Percentiles rank a stretch among this genome's conserved stretches.
phyloP scores from a whole-genome alignment of 2,329 filamentous ascomycete species.

The Claviceps sp. region DNA sequence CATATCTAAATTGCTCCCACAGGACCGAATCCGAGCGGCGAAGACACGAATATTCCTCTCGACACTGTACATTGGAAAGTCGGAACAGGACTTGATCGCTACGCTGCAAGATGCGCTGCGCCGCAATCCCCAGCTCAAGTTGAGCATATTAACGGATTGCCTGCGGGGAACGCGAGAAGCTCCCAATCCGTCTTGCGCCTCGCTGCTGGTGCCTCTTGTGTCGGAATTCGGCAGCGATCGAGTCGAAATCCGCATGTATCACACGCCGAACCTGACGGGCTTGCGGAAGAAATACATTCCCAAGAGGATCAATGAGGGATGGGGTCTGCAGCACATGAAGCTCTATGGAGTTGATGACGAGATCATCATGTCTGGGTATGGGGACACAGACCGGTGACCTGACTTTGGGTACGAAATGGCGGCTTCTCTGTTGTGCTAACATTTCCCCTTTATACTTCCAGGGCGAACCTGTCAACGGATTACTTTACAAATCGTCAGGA shows the following conservation, averaged over 20 bases:
- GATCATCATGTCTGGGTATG: conserved; percentile 78
- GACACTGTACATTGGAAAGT: conserved; percentile 93
- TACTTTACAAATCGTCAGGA: conserved; percentile 97
- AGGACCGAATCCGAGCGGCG: conserved; percentile 72
- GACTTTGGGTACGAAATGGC: background rate
- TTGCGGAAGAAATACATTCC: conserved; percentile 73
- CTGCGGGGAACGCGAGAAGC: conserved; percentile 84
- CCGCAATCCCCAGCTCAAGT: conserved; percentile 58
- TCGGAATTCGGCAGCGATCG: conserved; percentile 77
- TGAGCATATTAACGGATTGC: conserved; percentile 86
- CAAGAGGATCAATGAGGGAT: conserved; percentile 88
- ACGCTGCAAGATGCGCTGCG: conserved; percentile 64
- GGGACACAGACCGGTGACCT: background rate
- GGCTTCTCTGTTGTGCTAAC: background rate
- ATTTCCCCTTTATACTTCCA: conserved; percentile 9
- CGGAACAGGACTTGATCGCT: conserved; percentile 75
- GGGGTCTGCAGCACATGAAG: conserved; percentile 99
- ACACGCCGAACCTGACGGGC: conserved; percentile 89
- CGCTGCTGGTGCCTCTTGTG: conserved; percentile 72
- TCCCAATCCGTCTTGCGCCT: conserved; percentile 74
- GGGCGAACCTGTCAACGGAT: conserved; percentile 77
- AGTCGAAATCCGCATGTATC: conserved; percentile 93
- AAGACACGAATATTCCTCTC: conserved; percentile 75
- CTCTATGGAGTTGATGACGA: conserved; percentile 92
- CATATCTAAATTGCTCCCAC: background rate